Base-by-base conservation (phyloP, 176 grass and related monocot genomes). In the Tillandsia leiboldiana region DNA sequence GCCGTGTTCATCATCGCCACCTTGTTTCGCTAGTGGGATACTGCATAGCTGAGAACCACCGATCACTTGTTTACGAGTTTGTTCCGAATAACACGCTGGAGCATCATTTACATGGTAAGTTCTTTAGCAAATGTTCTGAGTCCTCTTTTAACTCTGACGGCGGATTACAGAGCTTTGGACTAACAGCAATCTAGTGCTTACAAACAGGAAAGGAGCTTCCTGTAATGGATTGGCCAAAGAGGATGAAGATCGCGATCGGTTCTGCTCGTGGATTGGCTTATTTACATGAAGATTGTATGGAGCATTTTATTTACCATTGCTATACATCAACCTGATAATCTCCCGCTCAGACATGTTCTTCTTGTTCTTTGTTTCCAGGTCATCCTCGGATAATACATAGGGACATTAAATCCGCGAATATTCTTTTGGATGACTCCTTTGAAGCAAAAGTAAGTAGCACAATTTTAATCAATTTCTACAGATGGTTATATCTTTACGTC, bases 331-430 rank as follows among this genome's bases (percentile, higher is more conserved):
- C 12, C 50, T 68, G 9, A 13, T 26, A 18, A 49, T 51, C 65
- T 49, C 9, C 8, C 57, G 23, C 22, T 15, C 8, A 20, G 56
- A 0, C 22, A 61, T 61, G 22, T 61, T 61, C 10, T 18, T 61
- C n/a, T 61, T 61, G 26, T 10, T 77, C 26, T 61, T 51, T 11
- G 7, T 73, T 69, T 13, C 23, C 78, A 96, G 92, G 88, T 74
- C 83, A 96, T 87, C 88, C 88, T 78, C 79, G 89, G 83, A 92
- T 96, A 70, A 91, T 97, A 48, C 93, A 97, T 49, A 81, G 93
- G 65, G 93, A 97, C 74, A 97, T 97, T 79, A 97, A 97, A 70
- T 92, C 89, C 12, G 84, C 86, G 50, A 92, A 97, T 79, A 97
- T 92, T 51, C 92, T 96, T 13, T 71, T 96, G 67, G 92, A 96